These are phyloP conservation scores for Candida khao-thaluensis DNA, from an alignment of 805 yeast species.

Conservation along the genomic window DNA sequence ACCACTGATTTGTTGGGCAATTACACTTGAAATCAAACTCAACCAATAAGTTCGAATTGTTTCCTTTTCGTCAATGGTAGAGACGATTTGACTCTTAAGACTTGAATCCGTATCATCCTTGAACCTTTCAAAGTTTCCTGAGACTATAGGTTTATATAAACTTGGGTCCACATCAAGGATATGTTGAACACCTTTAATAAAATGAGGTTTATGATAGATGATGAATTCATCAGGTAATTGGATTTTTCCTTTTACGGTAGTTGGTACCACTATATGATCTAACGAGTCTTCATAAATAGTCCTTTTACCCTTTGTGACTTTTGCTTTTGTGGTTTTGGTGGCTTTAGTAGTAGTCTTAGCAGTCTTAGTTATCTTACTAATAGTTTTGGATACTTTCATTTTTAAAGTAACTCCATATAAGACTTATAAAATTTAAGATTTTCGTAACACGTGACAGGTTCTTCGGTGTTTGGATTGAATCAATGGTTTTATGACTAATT, in stretches of 20 bases:
- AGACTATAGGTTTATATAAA: slow-evolving; percentile 33
- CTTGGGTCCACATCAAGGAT: slow-evolving; percentile 31
- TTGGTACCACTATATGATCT: slow-evolving; percentile 12
- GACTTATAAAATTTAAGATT: too few relatives aligned
- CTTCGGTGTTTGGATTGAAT: too few relatives aligned
- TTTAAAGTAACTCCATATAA: too few relatives aligned
- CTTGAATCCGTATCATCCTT: slow-evolving; percentile 9
- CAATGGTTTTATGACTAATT: too few relatives aligned
- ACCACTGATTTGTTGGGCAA: slow-evolving; percentile 78
- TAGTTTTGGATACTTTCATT: slow-evolving; percentile 2
- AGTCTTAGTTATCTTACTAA: slow-evolving; percentile 1
- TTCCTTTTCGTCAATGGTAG: slow-evolving; percentile 17
- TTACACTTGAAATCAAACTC: slow-evolving; percentile 41
- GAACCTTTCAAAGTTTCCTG: slow-evolving; percentile 28
- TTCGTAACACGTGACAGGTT: too few relatives aligned
- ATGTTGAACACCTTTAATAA: slow-evolving; percentile 31
- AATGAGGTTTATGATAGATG: slow-evolving; percentile 31
- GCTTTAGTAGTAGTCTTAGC: background rate
- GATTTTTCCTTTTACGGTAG: slow-evolving; percentile 11
- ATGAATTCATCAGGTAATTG: slow-evolving; percentile 29
- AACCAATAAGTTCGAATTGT: slow-evolving; percentile 35
- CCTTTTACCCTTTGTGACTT: background rate
- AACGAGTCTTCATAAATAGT: slow-evolving; percentile 13
- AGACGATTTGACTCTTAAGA: slow-evolving; percentile 2
- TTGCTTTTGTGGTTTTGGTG: background rate